These are phyloP conservation scores for Penicillium sp. DNA, from an alignment of 2,329 filamentous ascomycete species.

Conservation along the genomic window DNA sequence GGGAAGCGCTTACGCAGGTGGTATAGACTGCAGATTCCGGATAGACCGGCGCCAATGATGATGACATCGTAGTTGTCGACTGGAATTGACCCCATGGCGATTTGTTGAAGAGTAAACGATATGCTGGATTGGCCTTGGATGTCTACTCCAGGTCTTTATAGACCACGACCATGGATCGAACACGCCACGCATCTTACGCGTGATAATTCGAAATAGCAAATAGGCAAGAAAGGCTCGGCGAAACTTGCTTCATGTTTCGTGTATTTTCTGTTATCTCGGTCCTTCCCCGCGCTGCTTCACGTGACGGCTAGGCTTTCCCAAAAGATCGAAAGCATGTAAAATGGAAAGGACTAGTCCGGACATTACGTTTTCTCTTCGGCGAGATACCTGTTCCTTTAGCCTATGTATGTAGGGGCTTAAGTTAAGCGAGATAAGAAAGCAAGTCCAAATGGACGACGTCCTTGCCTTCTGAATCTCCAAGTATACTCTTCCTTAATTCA, in stretches of 20 bases:
- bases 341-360: neutral
- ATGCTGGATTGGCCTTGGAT: neutral
- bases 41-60: conserved; percentile 49
- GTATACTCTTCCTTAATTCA: too few relatives aligned
- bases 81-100: conserved; percentile 9
- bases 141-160: conserved; percentile 8
- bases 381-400: neutral
- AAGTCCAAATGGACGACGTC: neutral
- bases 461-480: too few relatives aligned
- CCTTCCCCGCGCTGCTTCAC: neutral
- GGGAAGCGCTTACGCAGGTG: conserved; percentile 14
- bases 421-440: neutral
- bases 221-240: conserved; percentile 1
- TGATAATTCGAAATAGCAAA: neutral
- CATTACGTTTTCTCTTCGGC: neutral
- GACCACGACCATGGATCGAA: neutral
- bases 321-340: neutral
- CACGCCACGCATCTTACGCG: neutral
- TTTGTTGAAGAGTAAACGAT: neutral
- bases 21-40: conserved; percentile 33
- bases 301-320: conserved; percentile 8
- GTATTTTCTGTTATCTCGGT: neutral
- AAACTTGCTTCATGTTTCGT: conserved; percentile 4
- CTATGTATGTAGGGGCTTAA: neutral
- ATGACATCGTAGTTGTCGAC: conserved; percentile 37